A percentile compares a stretch with the other conserved stretches of the same genome.
Conservation (phyloP, 2,329 filamentous ascomycete species). For the Endothia cerciana region DNA sequence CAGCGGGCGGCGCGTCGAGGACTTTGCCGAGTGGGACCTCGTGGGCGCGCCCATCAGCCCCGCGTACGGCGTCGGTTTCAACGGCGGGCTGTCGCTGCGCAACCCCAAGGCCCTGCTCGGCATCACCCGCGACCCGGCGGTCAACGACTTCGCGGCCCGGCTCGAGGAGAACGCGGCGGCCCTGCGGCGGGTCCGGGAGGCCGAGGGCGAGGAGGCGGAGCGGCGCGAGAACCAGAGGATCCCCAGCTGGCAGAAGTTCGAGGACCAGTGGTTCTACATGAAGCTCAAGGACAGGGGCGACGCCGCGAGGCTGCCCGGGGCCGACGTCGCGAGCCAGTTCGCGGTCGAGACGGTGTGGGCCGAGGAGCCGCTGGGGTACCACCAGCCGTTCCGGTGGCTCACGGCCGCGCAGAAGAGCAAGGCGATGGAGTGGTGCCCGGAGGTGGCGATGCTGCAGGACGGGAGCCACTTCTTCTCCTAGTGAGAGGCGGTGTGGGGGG, state of each 20-base stretch:
- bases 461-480: slow-evolving; percentile 22
- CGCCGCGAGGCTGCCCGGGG: slow-evolving; percentile 29
- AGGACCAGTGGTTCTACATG: slow-evolving; percentile 37
- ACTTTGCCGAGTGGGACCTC: slow-evolving; percentile 43
- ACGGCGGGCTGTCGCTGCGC: slow-evolving; percentile 40
- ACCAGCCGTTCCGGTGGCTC: slow-evolving; percentile 34
- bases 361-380: slow-evolving; percentile 35
- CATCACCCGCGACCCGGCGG: slow-evolving; percentile 26
- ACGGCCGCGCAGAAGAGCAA: slow-evolving; percentile 31
- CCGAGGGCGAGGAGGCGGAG: neutral
- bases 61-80: slow-evolving; percentile 35
- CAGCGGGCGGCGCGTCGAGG: slow-evolving; percentile 37
- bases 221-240: neutral
- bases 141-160: slow-evolving; percentile 21
- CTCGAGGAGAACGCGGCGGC: neutral
- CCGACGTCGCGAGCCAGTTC: slow-evolving; percentile 33
- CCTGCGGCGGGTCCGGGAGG: neutral
- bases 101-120: slow-evolving; percentile 34
- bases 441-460: slow-evolving; percentile 32
- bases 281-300: slow-evolving; percentile 39
- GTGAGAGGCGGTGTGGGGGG: neutral
- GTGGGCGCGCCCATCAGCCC: slow-evolving; percentile 38
- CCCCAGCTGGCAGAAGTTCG: slow-evolving; percentile 28
- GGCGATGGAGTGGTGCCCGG: slow-evolving; percentile 39
- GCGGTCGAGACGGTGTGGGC: slow-evolving; percentile 35